Evolutionary conservation across 2,329 filamentous ascomycete genomes (phyloP).

Genomic region (Aspergillus novoparasiticus): DNA sequence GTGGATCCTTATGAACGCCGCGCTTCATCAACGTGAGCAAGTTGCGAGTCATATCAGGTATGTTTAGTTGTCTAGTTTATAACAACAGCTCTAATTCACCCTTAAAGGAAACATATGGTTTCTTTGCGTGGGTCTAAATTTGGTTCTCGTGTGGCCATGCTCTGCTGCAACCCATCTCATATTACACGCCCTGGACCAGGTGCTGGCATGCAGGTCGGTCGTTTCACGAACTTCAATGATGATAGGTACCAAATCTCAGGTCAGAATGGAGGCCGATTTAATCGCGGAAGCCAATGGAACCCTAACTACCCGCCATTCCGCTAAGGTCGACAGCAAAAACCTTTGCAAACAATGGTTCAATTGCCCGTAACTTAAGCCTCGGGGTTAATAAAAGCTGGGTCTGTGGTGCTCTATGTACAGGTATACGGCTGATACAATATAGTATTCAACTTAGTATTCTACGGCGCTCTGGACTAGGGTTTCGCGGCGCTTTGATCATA

Average conservation of each 20-base stretch:
- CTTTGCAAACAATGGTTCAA: background rate
- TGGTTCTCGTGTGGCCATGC: conserved; percentile 96
- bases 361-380: background rate
- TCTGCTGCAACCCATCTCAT: conserved; percentile 92
- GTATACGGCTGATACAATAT: background rate
- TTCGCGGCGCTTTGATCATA: background rate
- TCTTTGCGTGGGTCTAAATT: conserved; percentile 98
- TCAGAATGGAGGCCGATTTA: conserved; percentile 40
- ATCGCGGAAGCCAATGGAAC: conserved; percentile 41
- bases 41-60: conserved; percentile 87
- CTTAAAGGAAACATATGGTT: conserved; percentile 86
- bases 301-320: conserved; percentile 41
- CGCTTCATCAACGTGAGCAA: conserved; percentile 84
- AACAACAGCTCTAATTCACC: background rate
- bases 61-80: background rate
- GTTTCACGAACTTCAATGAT: conserved; percentile 56
- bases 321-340: conserved; percentile 22
- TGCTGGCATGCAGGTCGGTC: conserved; percentile 66
- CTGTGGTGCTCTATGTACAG: too few relatives aligned
- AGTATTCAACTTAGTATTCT: conserved; percentile 1
- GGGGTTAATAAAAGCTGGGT: background rate
- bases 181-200: conserved; percentile 87
- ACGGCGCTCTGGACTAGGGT: background rate
- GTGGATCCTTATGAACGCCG: conserved; percentile 89
- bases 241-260: conserved; percentile 42